phyloP scores from a whole-genome alignment of 495 filamentous ascomycete species.

The Lichina pygmaea region DNA sequence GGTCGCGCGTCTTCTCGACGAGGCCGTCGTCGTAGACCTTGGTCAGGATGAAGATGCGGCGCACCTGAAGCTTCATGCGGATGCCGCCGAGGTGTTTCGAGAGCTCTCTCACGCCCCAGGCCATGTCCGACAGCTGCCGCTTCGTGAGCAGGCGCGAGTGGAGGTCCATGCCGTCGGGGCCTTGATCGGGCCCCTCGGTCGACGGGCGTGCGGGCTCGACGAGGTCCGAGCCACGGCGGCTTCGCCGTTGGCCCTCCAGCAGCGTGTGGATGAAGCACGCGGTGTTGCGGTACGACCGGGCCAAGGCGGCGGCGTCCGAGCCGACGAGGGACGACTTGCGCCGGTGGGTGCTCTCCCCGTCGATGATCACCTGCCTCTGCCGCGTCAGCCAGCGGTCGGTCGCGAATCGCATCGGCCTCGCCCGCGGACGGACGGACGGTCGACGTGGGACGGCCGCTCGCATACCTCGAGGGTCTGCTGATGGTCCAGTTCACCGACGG shows the following conservation, averaged over 20 bases:
- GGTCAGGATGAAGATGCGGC: conserved; percentile 64
- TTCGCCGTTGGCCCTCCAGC: conserved; percentile 27
- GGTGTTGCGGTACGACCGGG: conserved; percentile 24
- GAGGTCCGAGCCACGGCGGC: conserved; percentile 1
- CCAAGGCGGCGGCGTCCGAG: conserved; percentile 19
- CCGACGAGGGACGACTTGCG: conserved; percentile 64
- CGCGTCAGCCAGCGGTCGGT: neutral
- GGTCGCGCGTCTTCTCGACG: conserved; percentile 49
- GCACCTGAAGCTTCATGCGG: conserved; percentile 50
- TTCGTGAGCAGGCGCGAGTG: conserved; percentile 60
- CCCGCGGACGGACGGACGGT: neutral
- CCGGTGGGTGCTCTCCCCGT: conserved; percentile 39
- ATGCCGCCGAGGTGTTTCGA: conserved; percentile 62
- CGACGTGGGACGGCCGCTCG: no score
- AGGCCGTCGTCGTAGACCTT: conserved; percentile 68
- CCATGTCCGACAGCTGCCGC: conserved; percentile 83
- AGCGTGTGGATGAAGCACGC: conserved; percentile 69
- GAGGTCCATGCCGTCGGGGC: conserved; percentile 12
- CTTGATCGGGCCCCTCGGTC: conserved; percentile 7
- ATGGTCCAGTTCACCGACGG: neutral
- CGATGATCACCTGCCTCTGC: conserved; percentile 18
- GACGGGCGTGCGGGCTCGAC: conserved; percentile 5
- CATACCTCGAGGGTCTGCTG: neutral
- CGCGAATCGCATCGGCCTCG: neutral
- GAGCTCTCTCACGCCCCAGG: conserved; percentile 75